Base-by-base conservation (phyloP, 306 rosid genomes). In the Castanopsis chinensis region DNA sequence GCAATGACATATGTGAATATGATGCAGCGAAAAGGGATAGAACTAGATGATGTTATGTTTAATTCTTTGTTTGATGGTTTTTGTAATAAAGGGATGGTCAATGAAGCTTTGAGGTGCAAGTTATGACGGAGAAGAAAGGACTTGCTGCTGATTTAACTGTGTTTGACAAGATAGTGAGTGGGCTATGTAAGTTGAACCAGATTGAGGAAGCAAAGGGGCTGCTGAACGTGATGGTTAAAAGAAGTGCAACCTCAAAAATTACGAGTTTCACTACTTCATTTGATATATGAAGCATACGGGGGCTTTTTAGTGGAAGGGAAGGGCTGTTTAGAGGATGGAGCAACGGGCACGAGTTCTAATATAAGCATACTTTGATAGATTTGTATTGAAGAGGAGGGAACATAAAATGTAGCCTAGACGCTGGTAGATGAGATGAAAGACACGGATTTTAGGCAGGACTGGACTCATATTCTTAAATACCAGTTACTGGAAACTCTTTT, bases 61-160 rank as follows among this genome's bases (percentile, higher is more conserved):
- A 58, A 65, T 23, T 51, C 71, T 4, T 72, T 82, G 76, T 53
- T 72, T 12, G 59, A 51, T 63, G 81, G 76, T 14, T 76, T 81
- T 51, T 58, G 81, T 76, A 15, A 25, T 19, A 20, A 17, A 6
- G 83, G 83, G 32, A 74, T 81, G 83, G 53, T 73, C 10, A 17
- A 35, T n/a, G 69, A 85, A 79, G 83, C 83, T 72, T 75, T 71
- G 65, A 65, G 56, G 52, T 75, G 73, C 79, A 64, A 53, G 71
- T 59, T 37, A 6, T 65, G 49, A 82, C 79, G 81, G 58, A 55
- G 73, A 75, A 58, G 71, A 52, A 61, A 41, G 83, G 81, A 25
- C 61, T 78, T 7, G 1, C 54, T 20, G 64, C 69, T 35, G 72
- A 79, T 51, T 27, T 53, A 61, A 33, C 56, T 6, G 21, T 61